Base-by-base conservation (phyloP, 768 basidiomycete species). In the Xerocomus brunneocitrinus region DNA sequence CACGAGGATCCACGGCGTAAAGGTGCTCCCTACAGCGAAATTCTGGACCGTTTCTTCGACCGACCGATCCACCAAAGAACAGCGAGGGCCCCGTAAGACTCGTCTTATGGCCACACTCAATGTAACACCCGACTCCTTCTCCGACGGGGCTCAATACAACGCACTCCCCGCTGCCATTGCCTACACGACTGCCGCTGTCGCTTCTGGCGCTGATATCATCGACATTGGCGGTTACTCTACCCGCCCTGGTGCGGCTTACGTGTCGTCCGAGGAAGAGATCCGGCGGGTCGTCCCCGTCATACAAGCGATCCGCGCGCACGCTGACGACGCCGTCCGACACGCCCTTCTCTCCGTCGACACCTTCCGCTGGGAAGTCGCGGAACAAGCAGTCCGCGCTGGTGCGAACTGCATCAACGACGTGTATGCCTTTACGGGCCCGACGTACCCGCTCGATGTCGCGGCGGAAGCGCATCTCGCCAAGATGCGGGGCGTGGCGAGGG, bases 211-310 rank as follows among this genome's bases (percentile, higher is more conserved):
- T 0, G 77, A 83, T 52, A 89, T 99, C 52, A 72, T 98, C 54
- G 97, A 99, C 68, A 77, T 98, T 19, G 95, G 97, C 0, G 97
- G 97, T 0, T 91, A 92, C 70, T 95, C 92, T 0, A 99, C 95
- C 0, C 81, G 93, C 10, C 97, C 95, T 0, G 79, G 83, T 1
- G 87, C 94, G 0, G 76, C 72, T 1, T 81, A 80, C 48, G 82
- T 95, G 38, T 74, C 78, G 0, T 58, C 74, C 0, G 77, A 83
- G 52, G 90, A 94, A 49, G 95, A 99, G 65, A 73, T 78, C 9
- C 46, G 68, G 1, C 77, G 95, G 2, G 87, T 95, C 13, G 75
- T 86, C 1, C 91, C 92, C 1, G 72, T 88, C 46, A 78, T 97
- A 50, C 54, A 71, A 40, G 79, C 79, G 0, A 76, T 93, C 40